These are phyloP conservation scores for Keithomyces neogunnii DNA, from an alignment of 2,329 filamentous ascomycete species.

Conservation along the genomic window DNA sequence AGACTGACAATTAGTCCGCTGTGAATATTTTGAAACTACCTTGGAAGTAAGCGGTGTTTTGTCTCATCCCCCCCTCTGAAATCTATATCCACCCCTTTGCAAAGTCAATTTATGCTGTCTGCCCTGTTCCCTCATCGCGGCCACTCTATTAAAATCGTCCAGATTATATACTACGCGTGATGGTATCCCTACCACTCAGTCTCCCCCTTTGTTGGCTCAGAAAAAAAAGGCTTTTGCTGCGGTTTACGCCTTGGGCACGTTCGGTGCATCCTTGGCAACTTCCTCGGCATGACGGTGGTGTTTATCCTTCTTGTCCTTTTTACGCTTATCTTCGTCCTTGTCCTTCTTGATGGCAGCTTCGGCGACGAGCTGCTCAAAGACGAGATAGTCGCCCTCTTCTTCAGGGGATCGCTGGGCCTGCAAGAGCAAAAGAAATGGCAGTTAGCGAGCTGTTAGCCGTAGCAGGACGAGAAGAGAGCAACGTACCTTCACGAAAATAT, in stretches of 20 bases:
- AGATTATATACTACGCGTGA: not conserved
- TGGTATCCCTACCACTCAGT: not conserved
- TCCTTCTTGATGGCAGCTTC: conserved; percentile 96
- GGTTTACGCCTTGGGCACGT: conserved; percentile 13
- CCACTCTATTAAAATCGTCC: not conserved
- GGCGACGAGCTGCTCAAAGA: conserved; percentile 95
- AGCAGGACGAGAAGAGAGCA: not conserved
- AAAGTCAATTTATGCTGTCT: not conserved
- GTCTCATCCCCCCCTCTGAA: not conserved
- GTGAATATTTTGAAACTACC: too few relatives aligned
- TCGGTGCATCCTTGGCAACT: conserved; percentile 17
- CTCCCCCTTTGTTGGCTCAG: not conserved
- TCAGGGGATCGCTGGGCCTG: conserved; percentile 85
- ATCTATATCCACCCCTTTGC: not conserved
- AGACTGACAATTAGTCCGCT: too few relatives aligned
- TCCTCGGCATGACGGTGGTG: conserved; percentile 23
- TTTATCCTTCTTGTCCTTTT: conserved; percentile 43
- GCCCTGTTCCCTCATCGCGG: not conserved
- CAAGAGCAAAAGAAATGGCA: not conserved
- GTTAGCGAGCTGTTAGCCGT: not conserved
- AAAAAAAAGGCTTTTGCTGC: not conserved
- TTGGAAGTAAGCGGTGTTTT: too few relatives aligned
- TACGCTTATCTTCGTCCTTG: conserved; percentile 64
- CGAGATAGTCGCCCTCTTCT: conserved; percentile 97
- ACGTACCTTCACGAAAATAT: conserved; percentile 77